phyloP scores from a whole-genome alignment of 352 stramenopile genomes.

The Globisporangium uncinulatum region DNA sequence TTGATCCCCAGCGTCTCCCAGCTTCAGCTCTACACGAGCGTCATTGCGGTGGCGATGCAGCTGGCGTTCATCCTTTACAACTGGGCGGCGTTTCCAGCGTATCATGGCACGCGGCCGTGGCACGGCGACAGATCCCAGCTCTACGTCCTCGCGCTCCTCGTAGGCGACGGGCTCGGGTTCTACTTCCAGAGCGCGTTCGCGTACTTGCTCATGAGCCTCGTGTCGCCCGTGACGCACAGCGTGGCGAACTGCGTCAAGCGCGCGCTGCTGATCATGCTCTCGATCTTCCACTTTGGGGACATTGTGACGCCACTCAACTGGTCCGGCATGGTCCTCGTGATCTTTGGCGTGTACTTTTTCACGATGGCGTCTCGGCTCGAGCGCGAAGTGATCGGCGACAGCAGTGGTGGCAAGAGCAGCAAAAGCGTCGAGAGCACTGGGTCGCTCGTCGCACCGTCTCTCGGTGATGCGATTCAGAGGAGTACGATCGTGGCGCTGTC shows the following conservation, averaged over 20 bases:
- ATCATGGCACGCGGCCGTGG: conserved; percentile 14
- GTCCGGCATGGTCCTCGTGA: conserved; percentile 83
- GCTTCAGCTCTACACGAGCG: conserved; percentile 88
- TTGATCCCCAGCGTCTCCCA: conserved; percentile 49
- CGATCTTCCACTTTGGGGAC: conserved; percentile 89
- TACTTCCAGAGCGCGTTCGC: conserved; percentile 89
- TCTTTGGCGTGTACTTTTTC: conserved; percentile 87
- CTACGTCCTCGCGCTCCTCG: conserved; percentile 50
- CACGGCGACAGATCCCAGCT: conserved; percentile 26
- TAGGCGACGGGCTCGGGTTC: conserved; percentile 76
- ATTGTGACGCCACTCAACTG: conserved; percentile 76
- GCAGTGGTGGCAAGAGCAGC: not conserved
- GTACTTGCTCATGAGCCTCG: conserved; percentile 89
- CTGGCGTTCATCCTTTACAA: conserved; percentile 73
- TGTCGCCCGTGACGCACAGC: conserved; percentile 88
- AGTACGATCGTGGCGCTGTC: conserved; percentile 53
- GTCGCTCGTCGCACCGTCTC: conserved; percentile 24
- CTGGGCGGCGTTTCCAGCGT: conserved; percentile 36
- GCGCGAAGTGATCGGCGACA: conserved; percentile 16
- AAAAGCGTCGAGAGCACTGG: conserved; percentile 15
- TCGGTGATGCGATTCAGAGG: conserved; percentile 23
- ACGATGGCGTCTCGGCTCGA: conserved; percentile 68
- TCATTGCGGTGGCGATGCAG: conserved; percentile 83
- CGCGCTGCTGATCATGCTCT: conserved; percentile 86
- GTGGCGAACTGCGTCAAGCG: conserved; percentile 91